These are phyloP conservation scores for Chamaenerion angustifolium DNA, from an alignment of 345 rosid species.

Conservation along the genomic window DNA sequence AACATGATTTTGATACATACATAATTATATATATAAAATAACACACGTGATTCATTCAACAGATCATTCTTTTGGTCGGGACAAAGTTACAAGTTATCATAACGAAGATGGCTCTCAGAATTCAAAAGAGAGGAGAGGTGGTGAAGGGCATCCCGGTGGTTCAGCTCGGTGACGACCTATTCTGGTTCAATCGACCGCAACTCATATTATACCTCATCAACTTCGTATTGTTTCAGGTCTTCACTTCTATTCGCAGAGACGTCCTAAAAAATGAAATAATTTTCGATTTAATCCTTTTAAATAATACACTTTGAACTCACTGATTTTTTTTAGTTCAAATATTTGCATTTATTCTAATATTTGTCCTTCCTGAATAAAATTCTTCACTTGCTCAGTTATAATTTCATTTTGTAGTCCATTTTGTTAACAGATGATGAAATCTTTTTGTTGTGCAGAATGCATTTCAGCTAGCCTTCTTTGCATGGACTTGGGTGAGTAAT, in stretches of 20 bases:
- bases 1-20: background rate
- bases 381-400: too few relatives aligned
- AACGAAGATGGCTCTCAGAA: constrained; percentile 59
- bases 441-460: constrained; percentile 47
- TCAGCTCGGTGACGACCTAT: constrained; percentile 66
- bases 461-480: constrained; percentile 75
- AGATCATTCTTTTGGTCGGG: constrained; percentile 71
- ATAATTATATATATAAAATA: too few relatives aligned
- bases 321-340: too few relatives aligned
- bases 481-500: constrained; percentile 62
- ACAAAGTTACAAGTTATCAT: constrained; percentile 88
- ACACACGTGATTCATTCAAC: too few relatives aligned
- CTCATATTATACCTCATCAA: constrained; percentile 78
- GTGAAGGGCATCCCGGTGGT: constrained; percentile 78
- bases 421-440: background rate
- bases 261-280: too few relatives aligned
- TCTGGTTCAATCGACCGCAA: constrained; percentile 82
- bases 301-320: too few relatives aligned
- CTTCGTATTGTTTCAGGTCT: constrained; percentile 79
- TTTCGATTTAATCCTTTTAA: too few relatives aligned
- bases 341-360: too few relatives aligned
- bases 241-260: too few relatives aligned
- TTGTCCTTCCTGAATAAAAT: too few relatives aligned
- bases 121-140: constrained; percentile 63
- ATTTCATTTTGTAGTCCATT: too few relatives aligned